Conservation (phyloP, 2,329 filamentous ascomycete species). For the Fusarium camptoceras region DNA sequence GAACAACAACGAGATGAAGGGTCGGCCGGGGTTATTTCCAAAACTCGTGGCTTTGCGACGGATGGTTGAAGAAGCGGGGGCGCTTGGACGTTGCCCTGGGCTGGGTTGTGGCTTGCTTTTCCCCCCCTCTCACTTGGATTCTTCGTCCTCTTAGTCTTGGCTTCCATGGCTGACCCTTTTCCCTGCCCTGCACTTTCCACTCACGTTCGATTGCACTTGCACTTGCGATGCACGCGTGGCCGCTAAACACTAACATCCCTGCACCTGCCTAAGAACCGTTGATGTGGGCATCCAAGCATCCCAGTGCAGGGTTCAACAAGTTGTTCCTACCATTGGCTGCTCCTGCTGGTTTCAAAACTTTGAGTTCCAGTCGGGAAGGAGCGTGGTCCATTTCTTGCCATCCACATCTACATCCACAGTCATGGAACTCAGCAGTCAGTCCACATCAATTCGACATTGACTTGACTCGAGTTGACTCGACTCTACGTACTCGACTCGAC, state of each 20-base stretch:
- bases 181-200: slow-evolving; percentile 17
- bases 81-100: slow-evolving; percentile 5
- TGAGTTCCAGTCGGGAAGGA: slow-evolving; percentile 41
- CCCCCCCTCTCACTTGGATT: neutral
- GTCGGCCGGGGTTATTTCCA: slow-evolving; percentile 31
- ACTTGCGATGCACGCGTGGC: slow-evolving; percentile 27
- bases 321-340: slow-evolving; percentile 23
- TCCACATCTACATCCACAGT: slow-evolving; percentile 24
- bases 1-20: slow-evolving; percentile 42
- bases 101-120: slow-evolving; percentile 23
- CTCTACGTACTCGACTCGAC: neutral
- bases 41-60: slow-evolving; percentile 37
- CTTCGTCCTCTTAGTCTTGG: neutral
- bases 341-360: slow-evolving; percentile 37
- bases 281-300: slow-evolving; percentile 16
- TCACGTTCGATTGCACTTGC: slow-evolving; percentile 26
- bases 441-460: neutral
- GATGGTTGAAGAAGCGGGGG: slow-evolving; percentile 38
- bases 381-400: slow-evolving; percentile 33
- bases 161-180: neutral
- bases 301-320: slow-evolving; percentile 22
- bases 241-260: slow-evolving; percentile 30
- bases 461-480: neutral
- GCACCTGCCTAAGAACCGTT: slow-evolving; percentile 36
- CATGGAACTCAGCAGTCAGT: neutral